Evolutionary conservation across 345 rosid genomes (phyloP), one percentile per base, ranked within the genome.

Genomic region (Populus nigra): DNA sequence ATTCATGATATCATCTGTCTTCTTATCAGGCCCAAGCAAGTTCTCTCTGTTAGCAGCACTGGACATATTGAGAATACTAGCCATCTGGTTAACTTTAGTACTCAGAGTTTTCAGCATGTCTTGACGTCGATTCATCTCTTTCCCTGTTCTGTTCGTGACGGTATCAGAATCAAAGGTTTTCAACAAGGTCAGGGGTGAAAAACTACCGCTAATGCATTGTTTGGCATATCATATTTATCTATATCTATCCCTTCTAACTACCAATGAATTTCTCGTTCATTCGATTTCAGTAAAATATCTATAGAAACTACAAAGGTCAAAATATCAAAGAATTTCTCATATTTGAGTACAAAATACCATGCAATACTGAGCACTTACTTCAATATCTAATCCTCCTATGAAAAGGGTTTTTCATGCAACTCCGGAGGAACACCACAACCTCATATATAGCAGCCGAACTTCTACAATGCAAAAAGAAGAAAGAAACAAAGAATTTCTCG

Each of bases 71-170:
- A 96, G 85, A 2, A 88, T 49, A 79, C 86, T 81, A 61, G 93
- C 98, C 97, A 93, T 92, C 84, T 96, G 97, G 77, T 81, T 92
- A 33, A 88, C 91, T 82, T 89, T 90, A 29, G 91, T 78, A 79
- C 92, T 90, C 86, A 93, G 68, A 85, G 90, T 92, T 35, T 86
- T 84, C 68, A 89, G 84, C 95, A 90, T 88, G 83, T 96, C 99
- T 86, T 85, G 94, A 71, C 98, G 95, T 53, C 92, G 93, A 79
- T 96, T 93, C 91, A 93, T 89, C 89, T 96, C 99, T 83, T 90
- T 96, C 81, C 94, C 97, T 7, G 98, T 86, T 69, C 98, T 96
- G 92, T 65, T 17, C n/a, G 83, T 57, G 63, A n/a, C 5, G 11
- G 27, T n/a, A 59, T 59, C 5, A 59, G 11, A 41, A 59, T 59